Base-by-base conservation (phyloP, 805 yeast genomes). In the Osmozyma mogii region DNA sequence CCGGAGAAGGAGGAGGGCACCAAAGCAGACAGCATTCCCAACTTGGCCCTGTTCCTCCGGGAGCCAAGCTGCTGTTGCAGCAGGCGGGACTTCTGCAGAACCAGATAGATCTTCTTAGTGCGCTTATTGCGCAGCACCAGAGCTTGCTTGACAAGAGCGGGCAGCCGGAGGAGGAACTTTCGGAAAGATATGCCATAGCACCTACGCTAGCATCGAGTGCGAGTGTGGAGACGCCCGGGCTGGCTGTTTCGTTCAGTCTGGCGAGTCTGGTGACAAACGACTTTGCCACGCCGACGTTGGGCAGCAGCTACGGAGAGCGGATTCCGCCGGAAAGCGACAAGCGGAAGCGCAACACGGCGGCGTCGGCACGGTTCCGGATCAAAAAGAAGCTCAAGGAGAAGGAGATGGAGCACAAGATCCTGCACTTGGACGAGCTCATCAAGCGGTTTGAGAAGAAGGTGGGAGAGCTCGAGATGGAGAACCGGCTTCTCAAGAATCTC, bases 101-200 rank as follows among this genome's bases (percentile, higher is more conserved):
- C 21, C 92, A 82, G 49, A 80, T 82, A 9, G 84, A 78, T 44
- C 75, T 84, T 2, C 57, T 82, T 19, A 76, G 84, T 5, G 84
- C 84, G 0, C 61, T 81, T 29, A 72, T 81, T 18, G 88, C 87
- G 0, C 82, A 77, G 41, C 81, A 81, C 50, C 78, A 75, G 53
- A 36, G 41, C 8, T 35, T 45, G 22, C 27, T 48, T 17, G 40
- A 39, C 7, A 15, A 24, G 14, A 12, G 17, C 29, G n/a, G 22
- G 17, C 17, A 23, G 19, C 4, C 18, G 25, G 5, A 8, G 17
- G 19, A 16, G 22, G n/a, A 9, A 17, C 28, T n/a, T 13, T n/a
- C 10, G 20, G n/a, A n/a, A n/a, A n/a, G n/a, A n/a, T n/a, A n/a
- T n/a, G n/a, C 16, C 4, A 15, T 15, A 15, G 13, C 28, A 15